Base-by-base conservation (phyloP, 2,329 filamentous ascomycete species). In the Ambrosiella xylebori region DNA sequence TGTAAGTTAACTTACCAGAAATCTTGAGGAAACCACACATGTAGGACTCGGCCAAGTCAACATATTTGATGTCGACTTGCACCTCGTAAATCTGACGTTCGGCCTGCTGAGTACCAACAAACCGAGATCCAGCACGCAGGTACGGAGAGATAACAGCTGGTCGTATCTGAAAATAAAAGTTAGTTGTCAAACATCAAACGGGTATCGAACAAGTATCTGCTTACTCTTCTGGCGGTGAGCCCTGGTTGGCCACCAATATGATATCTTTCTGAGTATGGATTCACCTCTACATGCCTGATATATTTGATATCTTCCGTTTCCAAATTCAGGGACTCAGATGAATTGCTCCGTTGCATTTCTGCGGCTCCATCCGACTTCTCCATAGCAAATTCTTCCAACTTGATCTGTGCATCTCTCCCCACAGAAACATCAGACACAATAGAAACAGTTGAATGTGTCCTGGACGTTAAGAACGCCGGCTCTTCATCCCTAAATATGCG, bases 11-110 rank as follows among this genome's bases (percentile, higher is more conserved):
- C 73, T 60, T 66, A 90, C 91, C 91, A 84, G 96, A 87, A 63
- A 98, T 98, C 64, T 87, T 86, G 63, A 98, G 75, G 69, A 96
- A 97, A 54, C 93, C 93, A 67, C 91, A 97, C 6, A 98, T 76
- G 65, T 91, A 96, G 5, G 90, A 96, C 68, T 97, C 88, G 58
- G 83, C 80, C 78, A 97, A 85, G 68, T 97, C 89, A 50, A 97
- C 89, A 71, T 96, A 85, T 71, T 97, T 95, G 64, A 98, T 88
- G 67, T 96, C 90, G 1, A 98, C 93, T 66, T 96, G 86, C 0
- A 98, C 93, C 62, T 95, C 88, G 68, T 98, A 98, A 8, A 87
- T 80, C 68, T 95, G 89, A 61, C 86, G 81, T 68, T 97, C 91
- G 2, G 91, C 97, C 67, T 91, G 86, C 66, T 98, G 93, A 12